Base-by-base conservation (phyloP, 495 filamentous ascomycete genomes). In the Aspergillus asperescens region DNA sequence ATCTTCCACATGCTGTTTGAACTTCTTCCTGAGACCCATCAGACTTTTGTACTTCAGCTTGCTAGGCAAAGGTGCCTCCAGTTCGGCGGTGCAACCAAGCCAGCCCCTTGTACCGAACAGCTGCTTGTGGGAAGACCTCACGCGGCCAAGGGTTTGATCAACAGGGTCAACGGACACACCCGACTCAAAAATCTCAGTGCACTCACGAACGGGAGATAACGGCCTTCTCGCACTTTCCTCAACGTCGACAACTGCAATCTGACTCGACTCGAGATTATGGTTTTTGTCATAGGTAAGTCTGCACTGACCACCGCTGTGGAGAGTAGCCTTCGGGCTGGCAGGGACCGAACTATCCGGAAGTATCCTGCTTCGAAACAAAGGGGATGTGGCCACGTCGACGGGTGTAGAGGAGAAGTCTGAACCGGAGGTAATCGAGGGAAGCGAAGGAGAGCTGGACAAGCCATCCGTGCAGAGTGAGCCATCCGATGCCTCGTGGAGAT, bases 51-150 rank as follows among this genome's bases (percentile, higher is more conserved):
- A 69, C 39, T 67, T 73, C 20, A 57, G 55, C 44, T 63, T 60
- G 4, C 54, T 53, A 32, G 35, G 61, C 43, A 59, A 54, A 16
- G 57, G 29, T 16, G 59, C 60, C 24, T 62, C 69, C 64, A 62
- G 45, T 29, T 63, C 68, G 18, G 56, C 61, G 13, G 60, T 68
- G 32, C 62, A 62, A 29, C 74, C 74, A 39, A 81, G 71, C 71
- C 72, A 79, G 40, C 78, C 79, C 22, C 73, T 63, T 25, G 73
- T 63, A 2, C 79, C 79, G 50, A 82, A 81, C 46, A 82, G 63
- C 46, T 75, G 75, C 60, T 81, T 82, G 62, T 71, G 29, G n/a
- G 54, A 47, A 13, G 43, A 25, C 4, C 37, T 32, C 23, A 38
- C 20, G 39, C 27, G 19, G n/a, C 18, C 24, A 29, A 50, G 39